Conservation (phyloP, 2,329 filamentous ascomycete genomes). For the Tolypocladium tropicale region DNA sequence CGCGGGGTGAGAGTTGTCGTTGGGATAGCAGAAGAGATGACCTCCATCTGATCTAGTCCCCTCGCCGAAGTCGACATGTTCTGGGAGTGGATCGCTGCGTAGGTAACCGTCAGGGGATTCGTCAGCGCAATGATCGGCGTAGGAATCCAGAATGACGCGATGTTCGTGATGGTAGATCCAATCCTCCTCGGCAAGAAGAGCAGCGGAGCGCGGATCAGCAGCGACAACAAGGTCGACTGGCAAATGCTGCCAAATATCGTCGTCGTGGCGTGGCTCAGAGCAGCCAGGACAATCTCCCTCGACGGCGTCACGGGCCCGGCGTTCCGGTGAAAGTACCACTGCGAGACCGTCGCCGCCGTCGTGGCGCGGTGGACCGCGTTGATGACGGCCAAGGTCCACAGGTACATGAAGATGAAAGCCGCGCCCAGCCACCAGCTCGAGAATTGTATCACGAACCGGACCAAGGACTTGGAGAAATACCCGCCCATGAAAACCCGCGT, state of each 20-base stretch:
- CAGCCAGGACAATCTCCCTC: slow-evolving; percentile 71
- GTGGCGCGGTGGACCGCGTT: slow-evolving; percentile 83
- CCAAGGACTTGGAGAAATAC: slow-evolving; percentile 55
- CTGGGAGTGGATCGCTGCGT: slow-evolving; percentile 86
- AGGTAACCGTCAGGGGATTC: slow-evolving; percentile 85
- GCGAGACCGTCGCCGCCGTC: slow-evolving; percentile 88
- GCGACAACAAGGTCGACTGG: slow-evolving; percentile 69
- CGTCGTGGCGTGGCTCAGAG: slow-evolving; percentile 69
- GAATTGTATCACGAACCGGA: slow-evolving; percentile 67
- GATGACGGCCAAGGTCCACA: slow-evolving; percentile 86
- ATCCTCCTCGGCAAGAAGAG: slow-evolving; percentile 69
- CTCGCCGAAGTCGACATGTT: slow-evolving; percentile 68
- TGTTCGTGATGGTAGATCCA: slow-evolving; percentile 55
- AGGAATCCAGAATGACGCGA: slow-evolving; percentile 72
- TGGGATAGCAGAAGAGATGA: slow-evolving; percentile 62
- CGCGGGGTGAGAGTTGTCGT: slow-evolving; percentile 60
- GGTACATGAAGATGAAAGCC: slow-evolving; percentile 87
- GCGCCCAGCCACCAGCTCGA: slow-evolving; percentile 93
- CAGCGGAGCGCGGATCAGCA: slow-evolving; percentile 75
- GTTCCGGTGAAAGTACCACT: slow-evolving; percentile 98
- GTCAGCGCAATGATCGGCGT: slow-evolving; percentile 78
- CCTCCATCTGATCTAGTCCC: slow-evolving; percentile 71
- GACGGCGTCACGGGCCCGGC: slow-evolving; percentile 68
- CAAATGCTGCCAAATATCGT: slow-evolving; percentile 90
- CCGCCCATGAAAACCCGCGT: slow-evolving; percentile 91